These are phyloP conservation scores for Nephelium lappaceum DNA, from an alignment of 345 rosid species.

Conservation along the genomic window DNA sequence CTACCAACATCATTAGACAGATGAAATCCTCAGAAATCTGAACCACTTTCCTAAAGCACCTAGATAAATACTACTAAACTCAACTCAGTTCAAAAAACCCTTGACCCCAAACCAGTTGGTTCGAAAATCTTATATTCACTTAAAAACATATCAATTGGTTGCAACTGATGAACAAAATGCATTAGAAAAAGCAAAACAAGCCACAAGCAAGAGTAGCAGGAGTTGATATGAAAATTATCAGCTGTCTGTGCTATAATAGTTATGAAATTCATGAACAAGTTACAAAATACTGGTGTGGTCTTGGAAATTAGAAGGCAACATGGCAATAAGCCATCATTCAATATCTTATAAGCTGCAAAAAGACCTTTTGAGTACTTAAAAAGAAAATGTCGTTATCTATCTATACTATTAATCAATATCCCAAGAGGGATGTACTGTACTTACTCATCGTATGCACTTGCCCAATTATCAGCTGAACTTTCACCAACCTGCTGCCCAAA, in stretches of 20 bases:
- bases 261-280: neutral
- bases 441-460: conserved; percentile 93
- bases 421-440: conserved; percentile 36
- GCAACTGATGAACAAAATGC: neutral
- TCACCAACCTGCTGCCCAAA: conserved; percentile 73
- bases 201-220: neutral
- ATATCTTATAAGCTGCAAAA: neutral
- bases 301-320: neutral
- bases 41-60: neutral
- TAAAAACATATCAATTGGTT: neutral
- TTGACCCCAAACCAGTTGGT: neutral
- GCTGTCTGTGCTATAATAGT: neutral
- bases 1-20: neutral
- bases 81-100: neutral
- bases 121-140: neutral
- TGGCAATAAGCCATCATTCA: conserved; percentile 6
- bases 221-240: neutral
- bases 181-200: neutral
- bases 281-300: neutral
- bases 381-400: neutral
- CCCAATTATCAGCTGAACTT: conserved; percentile 78
- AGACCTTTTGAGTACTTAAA: neutral
- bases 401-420: conserved; percentile 8
- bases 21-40: neutral
- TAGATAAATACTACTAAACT: neutral